phyloP scores from a whole-genome alignment of 805 yeast species.

The Candida corydali region DNA sequence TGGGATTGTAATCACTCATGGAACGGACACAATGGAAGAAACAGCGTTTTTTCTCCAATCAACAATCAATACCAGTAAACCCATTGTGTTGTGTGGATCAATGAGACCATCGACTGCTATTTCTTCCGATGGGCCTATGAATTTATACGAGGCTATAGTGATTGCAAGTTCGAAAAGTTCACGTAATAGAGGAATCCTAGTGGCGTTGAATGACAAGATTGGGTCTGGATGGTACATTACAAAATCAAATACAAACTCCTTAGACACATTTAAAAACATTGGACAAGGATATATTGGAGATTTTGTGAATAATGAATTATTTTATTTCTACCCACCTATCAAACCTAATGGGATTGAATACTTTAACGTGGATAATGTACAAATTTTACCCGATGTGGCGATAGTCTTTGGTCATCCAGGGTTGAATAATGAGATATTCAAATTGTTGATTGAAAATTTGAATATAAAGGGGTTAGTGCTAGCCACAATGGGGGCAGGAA shows the following conservation, averaged over 20 bases:
- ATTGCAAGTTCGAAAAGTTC: constrained; percentile 53
- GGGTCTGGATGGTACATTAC: constrained; percentile 69
- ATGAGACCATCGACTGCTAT: constrained; percentile 73
- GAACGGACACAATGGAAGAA: constrained; percentile 69
- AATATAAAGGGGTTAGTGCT: constrained; percentile 53
- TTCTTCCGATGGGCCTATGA: constrained; percentile 72
- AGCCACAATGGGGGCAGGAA: constrained; percentile 74
- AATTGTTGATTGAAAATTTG: constrained; percentile 42
- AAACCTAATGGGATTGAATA: constrained; percentile 48
- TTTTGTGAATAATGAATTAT: constrained; percentile 62
- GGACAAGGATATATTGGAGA: constrained; percentile 63
- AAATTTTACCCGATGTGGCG: constrained; percentile 43
- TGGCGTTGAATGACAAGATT: constrained; percentile 63
- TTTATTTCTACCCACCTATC: constrained; percentile 60
- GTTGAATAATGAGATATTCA: constrained; percentile 45
- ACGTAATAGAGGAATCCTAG: constrained; percentile 55
- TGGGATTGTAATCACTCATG: constrained; percentile 65
- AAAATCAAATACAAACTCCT: constrained; percentile 64
- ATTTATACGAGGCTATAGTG: constrained; percentile 63
- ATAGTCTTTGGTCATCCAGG: constrained; percentile 62
- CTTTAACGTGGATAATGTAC: constrained; percentile 24
- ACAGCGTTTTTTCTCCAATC: constrained; percentile 61
- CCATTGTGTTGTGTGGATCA: constrained; percentile 66
- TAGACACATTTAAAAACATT: constrained; percentile 63
- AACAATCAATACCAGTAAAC: constrained; percentile 41